Evolutionary conservation across 306 rosid genomes (phyloP), one percentile per base, ranked within the genome.

Genomic region (Morella rubra): DNA sequence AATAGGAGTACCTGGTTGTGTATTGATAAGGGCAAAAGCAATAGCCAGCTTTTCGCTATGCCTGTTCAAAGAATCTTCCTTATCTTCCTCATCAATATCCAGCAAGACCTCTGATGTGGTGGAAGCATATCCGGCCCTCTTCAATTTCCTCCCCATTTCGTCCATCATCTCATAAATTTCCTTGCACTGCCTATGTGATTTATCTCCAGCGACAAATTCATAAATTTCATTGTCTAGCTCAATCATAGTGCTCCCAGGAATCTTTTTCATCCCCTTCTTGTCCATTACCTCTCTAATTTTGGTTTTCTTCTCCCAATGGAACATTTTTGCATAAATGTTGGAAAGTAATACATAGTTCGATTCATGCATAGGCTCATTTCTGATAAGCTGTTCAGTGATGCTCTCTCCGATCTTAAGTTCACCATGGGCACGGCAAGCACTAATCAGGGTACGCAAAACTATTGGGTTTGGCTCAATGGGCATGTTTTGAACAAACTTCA

Each of bases 11-110:
- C 96, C 90, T 0, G 90, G 89, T 5, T 85, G 89, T 1, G 97
- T 90, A 16, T 83, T 89, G 54, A 91, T 73, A 70, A 93, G 93
- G 72, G 93, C 93, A 70, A 91, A 93, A 61, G 98, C 98, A 72
- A 93, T 91, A 16, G 98, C 98, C 73, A 93, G 87, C 77, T 91
- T 93, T 85, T 93, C 98, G 84, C 98, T 89, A 65, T 93, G 98
- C 77, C 86, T 84, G 78, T 85, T 71, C 73, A 91, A 76, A 78
- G 89, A 89, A 84, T 87, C 96, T 80, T 88, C 96, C 76, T 93
- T 93, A 69, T 93, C 98, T 79, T 90, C 97, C 75, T 93, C 97
- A 42, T 91, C 90, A 71, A 93, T 91, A 75, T 93, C 97, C 77
- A 90, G 93, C 78, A 93, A 76, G 12, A 91, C 96, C 55, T 93